Evolutionary conservation across 116 monocot genomes (phyloP).

Genomic region (Iris pallida): DNA sequence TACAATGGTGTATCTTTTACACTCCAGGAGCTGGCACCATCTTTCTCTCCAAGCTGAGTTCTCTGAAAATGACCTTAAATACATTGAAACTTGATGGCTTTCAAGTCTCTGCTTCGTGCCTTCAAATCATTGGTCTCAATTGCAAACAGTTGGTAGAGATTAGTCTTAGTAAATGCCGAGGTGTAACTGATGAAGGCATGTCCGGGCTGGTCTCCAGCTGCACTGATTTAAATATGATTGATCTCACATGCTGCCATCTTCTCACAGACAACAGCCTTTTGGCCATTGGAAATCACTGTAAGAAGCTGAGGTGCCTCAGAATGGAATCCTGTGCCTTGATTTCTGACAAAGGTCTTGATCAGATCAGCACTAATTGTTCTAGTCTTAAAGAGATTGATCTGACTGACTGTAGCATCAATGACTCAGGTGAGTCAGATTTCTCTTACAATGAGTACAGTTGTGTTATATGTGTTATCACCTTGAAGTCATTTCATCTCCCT

Average conservation of each 20-base stretch:
- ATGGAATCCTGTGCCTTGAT: conserved; percentile 72
- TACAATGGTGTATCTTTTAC: neutral
- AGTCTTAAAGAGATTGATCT: conserved; percentile 71
- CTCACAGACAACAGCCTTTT: conserved; percentile 53
- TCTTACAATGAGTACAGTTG: no score
- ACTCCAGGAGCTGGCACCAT: conserved; percentile 42
- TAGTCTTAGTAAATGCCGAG: conserved; percentile 70
- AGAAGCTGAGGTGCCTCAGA: conserved; percentile 38
- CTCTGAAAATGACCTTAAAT: conserved; percentile 29
- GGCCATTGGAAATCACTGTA: conserved; percentile 50
- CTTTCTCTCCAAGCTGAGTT: conserved; percentile 50
- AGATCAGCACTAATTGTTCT: conserved; percentile 36
- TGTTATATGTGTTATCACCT: neutral
- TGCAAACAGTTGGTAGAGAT: conserved; percentile 72
- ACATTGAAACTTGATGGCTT: conserved; percentile 60
- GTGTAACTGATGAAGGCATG: conserved; percentile 70
- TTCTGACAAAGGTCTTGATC: conserved; percentile 55
- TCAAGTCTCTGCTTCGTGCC: conserved; percentile 41
- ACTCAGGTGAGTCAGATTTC: conserved; percentile 38
- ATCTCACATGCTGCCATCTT: conserved; percentile 75
- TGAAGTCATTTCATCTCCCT: neutral
- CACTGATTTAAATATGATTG: conserved; percentile 36
- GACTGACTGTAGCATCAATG: conserved; percentile 65
- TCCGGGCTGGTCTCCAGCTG: conserved; percentile 43
- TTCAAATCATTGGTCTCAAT: conserved; percentile 39